Evolutionary conservation across 768 basidiomycete species (phyloP).

Genomic region (Pulveroboletus sp.): DNA sequence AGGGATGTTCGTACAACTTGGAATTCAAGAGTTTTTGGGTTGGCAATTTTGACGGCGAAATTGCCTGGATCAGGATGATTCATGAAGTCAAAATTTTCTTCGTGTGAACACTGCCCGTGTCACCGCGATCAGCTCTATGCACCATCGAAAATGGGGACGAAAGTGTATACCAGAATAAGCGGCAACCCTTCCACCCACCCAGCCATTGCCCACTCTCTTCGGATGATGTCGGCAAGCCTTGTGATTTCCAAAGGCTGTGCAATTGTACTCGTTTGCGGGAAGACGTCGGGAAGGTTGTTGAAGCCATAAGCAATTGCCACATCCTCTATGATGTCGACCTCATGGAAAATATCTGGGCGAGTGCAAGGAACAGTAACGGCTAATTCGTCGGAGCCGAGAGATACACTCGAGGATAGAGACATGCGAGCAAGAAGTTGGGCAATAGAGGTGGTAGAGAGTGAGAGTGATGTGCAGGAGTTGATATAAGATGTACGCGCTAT

Average conservation of each 20-base stretch:
- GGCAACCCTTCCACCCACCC: conserved; percentile 97
- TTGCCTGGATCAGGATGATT: conserved; percentile 81
- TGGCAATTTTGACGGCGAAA: conserved; percentile 85
- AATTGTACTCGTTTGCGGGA: conserved; percentile 92
- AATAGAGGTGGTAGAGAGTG: conserved; percentile 60
- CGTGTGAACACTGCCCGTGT: conserved; percentile 80
- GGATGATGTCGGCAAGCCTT: conserved; percentile 83
- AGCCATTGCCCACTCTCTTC: conserved; percentile 87
- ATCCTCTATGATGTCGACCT: conserved; percentile 98
- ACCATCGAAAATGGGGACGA: not conserved
- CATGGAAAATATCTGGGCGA: conserved; percentile 96
- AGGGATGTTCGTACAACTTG: conserved; percentile 97
- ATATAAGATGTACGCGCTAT: conserved; percentile 84
- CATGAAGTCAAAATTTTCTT: conserved; percentile 95
- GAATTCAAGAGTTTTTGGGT: conserved; percentile 97
- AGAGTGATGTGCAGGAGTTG: conserved; percentile 91
- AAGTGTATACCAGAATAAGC: conserved; percentile 68
- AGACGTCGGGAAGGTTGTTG: conserved; percentile 89
- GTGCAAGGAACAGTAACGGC: conserved; percentile 82
- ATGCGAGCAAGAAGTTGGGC: conserved; percentile 75
- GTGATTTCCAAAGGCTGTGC: conserved; percentile 89
- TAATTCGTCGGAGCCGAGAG: conserved; percentile 59
- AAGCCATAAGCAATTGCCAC: conserved; percentile 97
- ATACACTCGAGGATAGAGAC: conserved; percentile 57
- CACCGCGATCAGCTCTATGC: conserved; percentile 1